A percentile compares a stretch with the other conserved stretches of the same genome.
phyloP scores from a whole-genome alignment of 2,329 filamentous ascomycete genomes.

The Hortaea sp. region DNA sequence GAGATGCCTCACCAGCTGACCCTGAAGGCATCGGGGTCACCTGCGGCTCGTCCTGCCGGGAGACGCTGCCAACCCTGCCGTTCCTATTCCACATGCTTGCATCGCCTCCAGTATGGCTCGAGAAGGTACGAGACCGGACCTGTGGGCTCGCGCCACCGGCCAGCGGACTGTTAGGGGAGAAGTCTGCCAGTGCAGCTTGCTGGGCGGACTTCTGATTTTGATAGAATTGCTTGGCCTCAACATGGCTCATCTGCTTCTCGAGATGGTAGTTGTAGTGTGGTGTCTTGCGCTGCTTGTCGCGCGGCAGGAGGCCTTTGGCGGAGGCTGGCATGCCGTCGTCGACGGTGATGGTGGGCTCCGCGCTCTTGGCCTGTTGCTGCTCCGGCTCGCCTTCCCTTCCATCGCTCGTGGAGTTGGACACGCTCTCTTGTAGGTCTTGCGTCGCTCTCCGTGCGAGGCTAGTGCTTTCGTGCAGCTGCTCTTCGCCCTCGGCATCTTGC shows the following conservation, averaged over 20 bases:
- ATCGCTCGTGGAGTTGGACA: constrained; percentile 1
- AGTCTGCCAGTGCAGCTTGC: constrained; percentile 36
- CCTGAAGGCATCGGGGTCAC: constrained; percentile 24
- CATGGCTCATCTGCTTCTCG: constrained; percentile 88
- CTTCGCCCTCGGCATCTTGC: constrained; percentile 1
- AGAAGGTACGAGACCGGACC: constrained; percentile 35
- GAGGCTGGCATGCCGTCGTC: constrained; percentile 4
- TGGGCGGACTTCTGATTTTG: constrained; percentile 55
- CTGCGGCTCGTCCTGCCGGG: constrained; percentile 12
- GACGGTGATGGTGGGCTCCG: background rate
- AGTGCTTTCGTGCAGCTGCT: constrained; percentile 16
- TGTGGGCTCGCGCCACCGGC: constrained; percentile 26
- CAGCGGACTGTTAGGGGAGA: constrained; percentile 17
- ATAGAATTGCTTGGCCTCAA: constrained; percentile 92
- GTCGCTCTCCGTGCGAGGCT: constrained; percentile 17
- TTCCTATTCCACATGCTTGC: constrained; percentile 26
- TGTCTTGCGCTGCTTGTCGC: constrained; percentile 55
- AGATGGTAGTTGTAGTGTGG: constrained; percentile 89
- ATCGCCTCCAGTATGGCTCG: constrained; percentile 30
- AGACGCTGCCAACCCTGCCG: constrained; percentile 32
- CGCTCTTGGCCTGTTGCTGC: constrained; percentile 3
- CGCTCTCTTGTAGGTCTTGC: constrained; percentile 10
- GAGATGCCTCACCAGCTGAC: constrained; percentile 19
- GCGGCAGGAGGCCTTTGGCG: constrained; percentile 30
- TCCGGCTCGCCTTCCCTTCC: constrained; percentile 11